A percentile compares a stretch with the other conserved stretches of the same genome.
Conservation (phyloP, 495 filamentous ascomycete species). For the Aspergillus cavernicola region DNA sequence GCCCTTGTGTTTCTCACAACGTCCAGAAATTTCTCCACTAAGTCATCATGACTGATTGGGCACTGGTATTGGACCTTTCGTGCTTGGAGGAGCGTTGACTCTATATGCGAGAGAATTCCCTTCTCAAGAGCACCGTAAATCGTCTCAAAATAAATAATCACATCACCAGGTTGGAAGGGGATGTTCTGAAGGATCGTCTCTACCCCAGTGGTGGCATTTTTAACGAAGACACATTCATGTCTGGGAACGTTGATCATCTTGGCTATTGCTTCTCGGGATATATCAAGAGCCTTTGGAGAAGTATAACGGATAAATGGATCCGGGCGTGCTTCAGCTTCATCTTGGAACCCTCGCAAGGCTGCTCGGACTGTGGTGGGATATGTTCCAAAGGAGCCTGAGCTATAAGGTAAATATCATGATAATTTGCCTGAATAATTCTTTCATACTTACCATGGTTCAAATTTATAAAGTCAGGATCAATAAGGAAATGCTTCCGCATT, state of each 20-base stretch:
- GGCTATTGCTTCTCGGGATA: constrained; percentile 62
- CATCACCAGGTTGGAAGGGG: constrained; percentile 53
- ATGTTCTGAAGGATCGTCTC: constrained; percentile 80
- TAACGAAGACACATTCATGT: constrained; percentile 68
- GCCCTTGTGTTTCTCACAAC: constrained; percentile 38
- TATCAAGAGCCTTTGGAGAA: constrained; percentile 54
- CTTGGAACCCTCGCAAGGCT: constrained; percentile 53
- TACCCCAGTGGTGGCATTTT: constrained; percentile 77
- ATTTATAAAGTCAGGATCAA: constrained; percentile 63
- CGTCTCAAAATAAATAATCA: constrained; percentile 65
- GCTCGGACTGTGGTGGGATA: constrained; percentile 59
- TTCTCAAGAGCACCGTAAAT: constrained; percentile 76
- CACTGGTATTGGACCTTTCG: constrained; percentile 48
- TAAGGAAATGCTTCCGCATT: constrained; percentile 67
- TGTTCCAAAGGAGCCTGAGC: constrained; percentile 75
- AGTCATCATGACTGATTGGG: constrained; percentile 57
- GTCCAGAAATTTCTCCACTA: constrained; percentile 50
- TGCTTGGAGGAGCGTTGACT: constrained; percentile 41
- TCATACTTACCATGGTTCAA: constrained; percentile 73
- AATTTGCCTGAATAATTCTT: not conserved
- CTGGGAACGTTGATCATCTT: constrained; percentile 56
- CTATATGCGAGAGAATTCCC: constrained; percentile 62
- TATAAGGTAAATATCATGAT: not conserved
- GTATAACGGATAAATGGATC: constrained; percentile 70
- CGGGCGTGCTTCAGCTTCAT: constrained; percentile 57